These are phyloP conservation scores for Hygrocybe coccinea DNA, from an alignment of 768 basidiomycete genomes.

Conservation along the genomic window DNA sequence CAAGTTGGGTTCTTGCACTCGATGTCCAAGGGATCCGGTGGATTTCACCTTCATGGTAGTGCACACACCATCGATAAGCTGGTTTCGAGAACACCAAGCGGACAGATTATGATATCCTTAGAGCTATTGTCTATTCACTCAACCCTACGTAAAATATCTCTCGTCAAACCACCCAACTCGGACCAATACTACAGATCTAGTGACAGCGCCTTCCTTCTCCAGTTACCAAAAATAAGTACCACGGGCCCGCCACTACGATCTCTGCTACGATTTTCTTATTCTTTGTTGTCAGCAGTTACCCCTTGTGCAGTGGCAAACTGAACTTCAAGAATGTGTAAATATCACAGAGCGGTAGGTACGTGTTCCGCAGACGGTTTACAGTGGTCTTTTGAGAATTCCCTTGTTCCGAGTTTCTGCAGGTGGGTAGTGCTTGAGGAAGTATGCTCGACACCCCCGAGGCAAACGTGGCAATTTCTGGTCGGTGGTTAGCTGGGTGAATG, in stretches of 20 bases:
- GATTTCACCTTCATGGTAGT: too few relatives aligned
- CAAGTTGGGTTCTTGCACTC: too few relatives aligned
- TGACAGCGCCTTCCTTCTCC: too few relatives aligned
- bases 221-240: too few relatives aligned
- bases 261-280: slow-evolving; percentile 74
- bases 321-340: slow-evolving; percentile 69
- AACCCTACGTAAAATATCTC: too few relatives aligned
- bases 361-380: slow-evolving; percentile 68
- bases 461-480: slow-evolving; percentile 9
- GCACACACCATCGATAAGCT: too few relatives aligned
- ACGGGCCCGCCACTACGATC: slow-evolving; percentile 61
- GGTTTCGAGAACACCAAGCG: too few relatives aligned
- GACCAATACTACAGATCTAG: too few relatives aligned
- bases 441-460: slow-evolving; percentile 66
- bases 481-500: neutral
- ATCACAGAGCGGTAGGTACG: slow-evolving; percentile 94
- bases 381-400: slow-evolving; percentile 77
- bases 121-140: too few relatives aligned
- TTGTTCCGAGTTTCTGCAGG: slow-evolving; percentile 63
- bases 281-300: slow-evolving; percentile 68
- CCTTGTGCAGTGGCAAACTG: slow-evolving; percentile 68
- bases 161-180: too few relatives aligned
- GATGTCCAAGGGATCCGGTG: too few relatives aligned
- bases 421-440: slow-evolving; percentile 75
- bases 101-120: too few relatives aligned